Conservation (phyloP, 495 filamentous ascomycete genomes). For the Talaromyces liani region DNA sequence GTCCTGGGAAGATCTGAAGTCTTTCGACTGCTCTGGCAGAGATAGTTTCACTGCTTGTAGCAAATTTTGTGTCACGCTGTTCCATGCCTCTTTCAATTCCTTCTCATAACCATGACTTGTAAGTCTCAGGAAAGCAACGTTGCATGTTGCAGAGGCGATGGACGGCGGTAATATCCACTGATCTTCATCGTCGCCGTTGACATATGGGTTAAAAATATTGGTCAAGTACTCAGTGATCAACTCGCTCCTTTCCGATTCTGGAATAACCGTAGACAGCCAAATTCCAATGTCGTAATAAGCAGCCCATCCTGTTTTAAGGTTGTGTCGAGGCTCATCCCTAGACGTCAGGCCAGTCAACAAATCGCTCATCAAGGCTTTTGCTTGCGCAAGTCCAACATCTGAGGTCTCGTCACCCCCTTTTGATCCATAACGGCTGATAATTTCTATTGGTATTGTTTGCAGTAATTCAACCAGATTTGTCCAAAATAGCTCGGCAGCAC, state of each 20-base stretch:
- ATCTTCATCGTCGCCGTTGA: slow-evolving; percentile 37
- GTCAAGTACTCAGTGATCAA: slow-evolving; percentile 42
- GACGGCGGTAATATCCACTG: slow-evolving; percentile 43
- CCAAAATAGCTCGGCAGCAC: slow-evolving; percentile 65
- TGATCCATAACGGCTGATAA: slow-evolving; percentile 40
- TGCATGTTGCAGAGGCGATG: slow-evolving; percentile 30
- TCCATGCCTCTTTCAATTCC: slow-evolving; percentile 44
- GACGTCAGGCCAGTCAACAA: slow-evolving; percentile 60
- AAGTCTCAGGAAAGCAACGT: slow-evolving; percentile 27
- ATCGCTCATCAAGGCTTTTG: slow-evolving; percentile 46
- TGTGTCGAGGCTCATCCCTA: slow-evolving; percentile 64
- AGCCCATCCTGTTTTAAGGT: slow-evolving; percentile 60
- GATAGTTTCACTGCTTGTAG: slow-evolving; percentile 59
- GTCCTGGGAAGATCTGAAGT: slow-evolving; percentile 63
- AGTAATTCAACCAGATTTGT: slow-evolving; percentile 52
- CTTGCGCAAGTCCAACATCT: slow-evolving; percentile 19
- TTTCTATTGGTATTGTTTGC: slow-evolving; percentile 44
- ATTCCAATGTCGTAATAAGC: slow-evolving; percentile 57
- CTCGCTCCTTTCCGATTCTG: slow-evolving; percentile 37
- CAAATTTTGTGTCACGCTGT: slow-evolving; percentile 43
- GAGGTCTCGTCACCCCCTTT: slow-evolving; percentile 28
- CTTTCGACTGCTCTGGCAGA: slow-evolving; percentile 69
- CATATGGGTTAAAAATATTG: slow-evolving; percentile 52
- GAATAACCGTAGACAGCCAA: slow-evolving; percentile 37
- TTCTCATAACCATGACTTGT: slow-evolving; percentile 17